Conservation (phyloP, 169 alveolate species). For the Ichthyophthirius multifiliis region DNA sequence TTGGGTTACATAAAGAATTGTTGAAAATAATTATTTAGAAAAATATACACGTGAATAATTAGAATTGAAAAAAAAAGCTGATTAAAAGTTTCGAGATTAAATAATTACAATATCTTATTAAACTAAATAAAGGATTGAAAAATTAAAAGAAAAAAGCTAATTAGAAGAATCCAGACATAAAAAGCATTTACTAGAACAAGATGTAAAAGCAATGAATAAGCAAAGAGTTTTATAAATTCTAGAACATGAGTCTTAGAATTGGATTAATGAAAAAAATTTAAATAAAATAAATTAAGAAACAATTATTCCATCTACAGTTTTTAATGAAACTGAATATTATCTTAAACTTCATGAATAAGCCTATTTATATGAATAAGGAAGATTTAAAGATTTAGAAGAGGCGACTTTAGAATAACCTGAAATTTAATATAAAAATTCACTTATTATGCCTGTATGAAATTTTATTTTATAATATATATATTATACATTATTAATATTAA, state of each 20-base stretch:
- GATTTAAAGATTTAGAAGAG: conserved; percentile 8
- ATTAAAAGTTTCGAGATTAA: background rate
- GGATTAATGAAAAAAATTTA: background rate
- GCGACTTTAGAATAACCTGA: background rate
- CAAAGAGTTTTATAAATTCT: conserved; percentile 3
- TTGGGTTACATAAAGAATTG: background rate
- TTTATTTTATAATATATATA: background rate
- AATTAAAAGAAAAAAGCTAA: background rate
- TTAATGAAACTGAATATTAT: conserved; percentile 16
- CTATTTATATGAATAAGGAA: background rate
- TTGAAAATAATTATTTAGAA: conserved; percentile 12
- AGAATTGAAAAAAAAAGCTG: background rate
- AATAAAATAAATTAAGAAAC: background rate
- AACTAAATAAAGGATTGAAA: background rate
- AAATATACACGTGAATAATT: background rate
- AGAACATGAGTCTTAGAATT: background rate
- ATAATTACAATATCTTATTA: background rate
- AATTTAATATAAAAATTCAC: background rate
- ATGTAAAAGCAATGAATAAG: conserved; percentile 12
- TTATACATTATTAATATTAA: background rate
- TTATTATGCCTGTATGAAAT: conserved; percentile 1
- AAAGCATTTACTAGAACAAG: conserved; percentile 5
- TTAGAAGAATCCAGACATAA: background rate
- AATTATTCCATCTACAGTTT: background rate
- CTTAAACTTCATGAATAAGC: conserved; percentile 17